Evolutionary conservation across 768 basidiomycete genomes (phyloP), one percentile per base, ranked within the genome.

Genomic region (Tephrocybe sp.): DNA sequence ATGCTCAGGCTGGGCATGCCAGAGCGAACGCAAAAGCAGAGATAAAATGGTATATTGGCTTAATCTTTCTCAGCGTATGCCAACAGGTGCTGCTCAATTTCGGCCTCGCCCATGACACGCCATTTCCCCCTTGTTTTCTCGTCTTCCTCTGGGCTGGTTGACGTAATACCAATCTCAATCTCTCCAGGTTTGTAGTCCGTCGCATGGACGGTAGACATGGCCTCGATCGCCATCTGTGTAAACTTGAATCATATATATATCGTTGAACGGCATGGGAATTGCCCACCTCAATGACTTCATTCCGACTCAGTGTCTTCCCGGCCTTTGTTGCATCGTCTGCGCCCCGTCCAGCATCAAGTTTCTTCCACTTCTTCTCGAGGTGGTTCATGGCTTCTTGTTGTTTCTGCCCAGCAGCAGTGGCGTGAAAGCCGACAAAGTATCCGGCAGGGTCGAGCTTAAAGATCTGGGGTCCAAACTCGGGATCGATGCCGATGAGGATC

Each of bases 391-490:
- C 94, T 64, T 99, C 97, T 63, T 97, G 96, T 61, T 98, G 97
- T 62, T 99, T 98, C 67, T 91, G 89, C 0, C 97, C 97, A 2
- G 95, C 88, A 0, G 96, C 85, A 2, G 96, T 96, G 8, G 97
- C 97, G 59, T 98, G 95, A 75, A 95, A 98, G 0, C 97, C 97
- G 37, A 97, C 92, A 65, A 95, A 99, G 72, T 97, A 98, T 4
- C 97, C 97, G 2, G 97, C 97, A 9, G 97, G 97, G 64, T 99
- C 97, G 44, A 98, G 86, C 71, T 97, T 98, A 80, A 98, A 98
- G 61, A 88, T 81, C 66, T 98, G 96, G n/a, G 97, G 96, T 4
- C 96, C 96, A 45, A 80, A 78, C 64, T 95, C 91, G 8, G 87
- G 78, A 68, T 98, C 97, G 52, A 86, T 78, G 3, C 97, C 97